These are phyloP conservation scores for Coprinopsis marcescibilis DNA, from an alignment of 768 basidiomycete genomes.

Conservation along the genomic window DNA sequence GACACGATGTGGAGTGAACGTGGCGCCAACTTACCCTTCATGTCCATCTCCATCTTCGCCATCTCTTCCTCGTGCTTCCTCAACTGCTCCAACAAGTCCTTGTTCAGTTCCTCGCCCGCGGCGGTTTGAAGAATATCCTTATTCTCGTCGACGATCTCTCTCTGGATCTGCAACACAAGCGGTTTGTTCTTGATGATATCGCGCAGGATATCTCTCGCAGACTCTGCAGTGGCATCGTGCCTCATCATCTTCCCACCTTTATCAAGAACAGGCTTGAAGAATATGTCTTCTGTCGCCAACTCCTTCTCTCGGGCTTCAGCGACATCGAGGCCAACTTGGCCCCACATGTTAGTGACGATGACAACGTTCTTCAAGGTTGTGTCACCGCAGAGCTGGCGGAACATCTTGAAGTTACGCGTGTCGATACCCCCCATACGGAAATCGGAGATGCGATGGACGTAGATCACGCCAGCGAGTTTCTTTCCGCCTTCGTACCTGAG, in stretches of 20 bases:
- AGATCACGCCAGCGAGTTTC: constrained; percentile 47
- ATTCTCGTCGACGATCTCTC: constrained; percentile 46
- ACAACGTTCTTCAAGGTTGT: constrained; percentile 39
- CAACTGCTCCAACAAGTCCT: constrained; percentile 43
- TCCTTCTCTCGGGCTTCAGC: constrained; percentile 37
- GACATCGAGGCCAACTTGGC: constrained; percentile 25
- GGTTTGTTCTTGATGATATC: constrained; percentile 36
- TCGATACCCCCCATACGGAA: constrained; percentile 38
- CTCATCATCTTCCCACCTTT: constrained; percentile 39
- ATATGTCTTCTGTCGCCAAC: constrained; percentile 28
- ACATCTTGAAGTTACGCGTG: constrained; percentile 41
- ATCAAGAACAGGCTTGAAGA: constrained; percentile 43
- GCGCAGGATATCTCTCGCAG: constrained; percentile 37
- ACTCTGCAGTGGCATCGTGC: constrained; percentile 30
- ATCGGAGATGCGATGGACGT: constrained; percentile 44
- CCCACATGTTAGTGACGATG: constrained; percentile 47
- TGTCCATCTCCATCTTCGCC: constrained; percentile 38
- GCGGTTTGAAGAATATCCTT: constrained; percentile 45
- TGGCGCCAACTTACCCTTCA: constrained; percentile 28
- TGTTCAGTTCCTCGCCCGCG: constrained; percentile 47
- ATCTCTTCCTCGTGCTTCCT: constrained; percentile 44
- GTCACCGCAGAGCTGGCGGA: constrained; percentile 42
- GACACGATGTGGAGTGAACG: not conserved
- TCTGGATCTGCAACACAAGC: constrained; percentile 44
- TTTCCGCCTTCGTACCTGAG: constrained; percentile 27